Conservation (phyloP, 176 grass and related monocot species). For the Zoysia pacifica region DNA sequence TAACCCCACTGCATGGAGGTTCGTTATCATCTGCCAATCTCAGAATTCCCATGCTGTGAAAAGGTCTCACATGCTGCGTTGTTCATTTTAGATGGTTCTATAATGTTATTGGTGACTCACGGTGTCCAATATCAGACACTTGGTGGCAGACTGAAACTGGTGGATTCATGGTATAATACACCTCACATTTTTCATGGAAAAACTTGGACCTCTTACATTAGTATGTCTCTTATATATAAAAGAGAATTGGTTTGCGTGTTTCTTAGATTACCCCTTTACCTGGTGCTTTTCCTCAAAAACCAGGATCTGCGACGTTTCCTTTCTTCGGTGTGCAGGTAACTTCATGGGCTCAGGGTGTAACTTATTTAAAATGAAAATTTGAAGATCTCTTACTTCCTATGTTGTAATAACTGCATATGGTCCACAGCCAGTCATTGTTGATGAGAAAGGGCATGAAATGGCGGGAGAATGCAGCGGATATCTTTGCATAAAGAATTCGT, state of each 20-base stretch:
- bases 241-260: conserved; percentile 26
- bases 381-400: background rate
- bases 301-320: conserved; percentile 90
- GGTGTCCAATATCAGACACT: conserved; percentile 96
- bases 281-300: conserved; percentile 94
- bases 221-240: background rate
- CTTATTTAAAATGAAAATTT: background rate
- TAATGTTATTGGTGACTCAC: conserved; percentile 77
- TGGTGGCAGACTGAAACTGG: conserved; percentile 99
- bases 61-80: conserved; percentile 28
- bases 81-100: conserved; percentile 80
- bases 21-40: conserved; percentile 30
- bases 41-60: conserved; percentile 20
- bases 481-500: conserved; percentile 97
- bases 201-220: conserved; percentile 8
- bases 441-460: conserved; percentile 90
- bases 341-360: background rate
- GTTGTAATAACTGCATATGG: conserved; percentile 11
- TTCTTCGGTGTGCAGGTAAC: conserved; percentile 95
- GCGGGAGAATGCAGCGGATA: conserved; percentile 94
- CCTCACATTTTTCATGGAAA: background rate
- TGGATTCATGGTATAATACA: conserved; percentile 84
- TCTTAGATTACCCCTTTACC: conserved; percentile 89
- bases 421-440: conserved; percentile 83
- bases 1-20: conserved; percentile 99